Percentiles rank a stretch among this genome's conserved stretches.
Evolutionary conservation across 2,329 filamentous ascomycete species (phyloP).

Genomic region (Aspergillus costaricaensis): DNA sequence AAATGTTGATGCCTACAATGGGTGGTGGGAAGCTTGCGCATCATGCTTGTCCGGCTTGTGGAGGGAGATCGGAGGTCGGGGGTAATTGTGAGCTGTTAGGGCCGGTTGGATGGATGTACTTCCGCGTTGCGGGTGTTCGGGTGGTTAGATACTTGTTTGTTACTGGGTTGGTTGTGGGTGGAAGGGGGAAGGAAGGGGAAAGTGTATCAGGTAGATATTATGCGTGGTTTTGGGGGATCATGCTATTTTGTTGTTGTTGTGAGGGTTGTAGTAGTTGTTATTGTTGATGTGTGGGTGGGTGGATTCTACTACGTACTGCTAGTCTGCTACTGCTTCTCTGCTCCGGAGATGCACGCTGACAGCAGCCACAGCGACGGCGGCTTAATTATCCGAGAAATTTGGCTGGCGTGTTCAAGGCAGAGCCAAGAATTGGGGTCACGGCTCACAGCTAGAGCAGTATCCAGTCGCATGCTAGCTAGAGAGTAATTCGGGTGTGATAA

Average conservation of each 20-base stretch:
- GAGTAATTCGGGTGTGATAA: no score
- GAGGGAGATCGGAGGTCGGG: not conserved
- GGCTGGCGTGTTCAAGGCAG: not conserved
- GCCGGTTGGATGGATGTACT: not conserved
- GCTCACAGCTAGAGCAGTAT: not conserved
- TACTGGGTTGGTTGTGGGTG: not conserved
- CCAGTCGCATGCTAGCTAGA: no score
- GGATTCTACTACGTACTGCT: not conserved
- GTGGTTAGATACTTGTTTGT: not conserved
- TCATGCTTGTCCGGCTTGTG: not conserved
- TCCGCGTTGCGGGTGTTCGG: not conserved
- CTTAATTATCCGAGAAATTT: not conserved
- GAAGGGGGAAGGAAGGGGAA: not conserved
- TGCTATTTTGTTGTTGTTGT: not conserved
- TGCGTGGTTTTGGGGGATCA: not conserved
- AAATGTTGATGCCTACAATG: conserved; percentile 9
- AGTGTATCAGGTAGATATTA: not conserved
- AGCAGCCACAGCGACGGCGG: not conserved
- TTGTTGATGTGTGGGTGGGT: not conserved
- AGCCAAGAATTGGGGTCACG: not conserved
- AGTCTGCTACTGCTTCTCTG: not conserved
- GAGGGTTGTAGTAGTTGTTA: not conserved
- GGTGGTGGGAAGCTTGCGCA: not conserved
- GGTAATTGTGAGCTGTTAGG: not conserved
- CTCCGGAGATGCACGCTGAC: not conserved